Evolutionary conservation across 306 rosid species (phyloP).

Genomic region (Pueraria montana): DNA sequence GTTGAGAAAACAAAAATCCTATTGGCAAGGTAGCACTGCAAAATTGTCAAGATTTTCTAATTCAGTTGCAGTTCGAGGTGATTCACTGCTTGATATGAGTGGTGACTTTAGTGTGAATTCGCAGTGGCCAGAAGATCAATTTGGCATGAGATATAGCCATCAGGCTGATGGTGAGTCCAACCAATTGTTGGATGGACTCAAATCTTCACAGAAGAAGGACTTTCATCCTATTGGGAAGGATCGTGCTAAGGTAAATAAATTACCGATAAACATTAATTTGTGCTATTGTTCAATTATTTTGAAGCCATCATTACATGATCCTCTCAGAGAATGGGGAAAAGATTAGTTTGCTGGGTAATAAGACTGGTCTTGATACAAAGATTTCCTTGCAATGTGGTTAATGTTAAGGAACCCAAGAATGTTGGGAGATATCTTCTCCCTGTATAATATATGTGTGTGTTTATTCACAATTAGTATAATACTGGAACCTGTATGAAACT

Average conservation of each 20-base stretch:
- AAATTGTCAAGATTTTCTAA: conserved; percentile 71
- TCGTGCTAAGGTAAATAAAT: conserved; percentile 60
- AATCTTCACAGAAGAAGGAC: conserved; percentile 64
- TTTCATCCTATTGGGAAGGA: conserved; percentile 59
- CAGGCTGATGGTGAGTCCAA: conserved; percentile 60
- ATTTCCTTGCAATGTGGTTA: conserved; percentile 24
- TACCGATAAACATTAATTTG: conserved; percentile 34
- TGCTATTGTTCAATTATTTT: conserved; percentile 23
- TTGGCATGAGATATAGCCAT: conserved; percentile 55
- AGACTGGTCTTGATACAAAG: conserved; percentile 28
- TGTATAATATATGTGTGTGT: neutral
- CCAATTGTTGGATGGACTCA: conserved; percentile 59
- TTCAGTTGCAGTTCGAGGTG: conserved; percentile 67
- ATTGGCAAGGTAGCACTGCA: conserved; percentile 48
- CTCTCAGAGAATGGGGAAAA: conserved; percentile 17
- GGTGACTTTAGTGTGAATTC: conserved; percentile 58
- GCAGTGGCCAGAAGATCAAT: conserved; percentile 67
- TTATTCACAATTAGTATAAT: neutral
- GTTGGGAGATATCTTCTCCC: conserved; percentile 13
- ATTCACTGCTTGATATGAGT: conserved; percentile 57
- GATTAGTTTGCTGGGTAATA: conserved; percentile 38
- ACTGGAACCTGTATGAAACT: conserved; percentile 22
- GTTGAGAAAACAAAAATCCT: conserved; percentile 62
- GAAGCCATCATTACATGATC: neutral
- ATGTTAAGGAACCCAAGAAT: neutral